Percentiles rank a stretch among this genome's conserved stretches.
Evolutionary conservation across 148 eudicot genomes (phyloP).

Genomic region (Arctostaphylos glauca): DNA sequence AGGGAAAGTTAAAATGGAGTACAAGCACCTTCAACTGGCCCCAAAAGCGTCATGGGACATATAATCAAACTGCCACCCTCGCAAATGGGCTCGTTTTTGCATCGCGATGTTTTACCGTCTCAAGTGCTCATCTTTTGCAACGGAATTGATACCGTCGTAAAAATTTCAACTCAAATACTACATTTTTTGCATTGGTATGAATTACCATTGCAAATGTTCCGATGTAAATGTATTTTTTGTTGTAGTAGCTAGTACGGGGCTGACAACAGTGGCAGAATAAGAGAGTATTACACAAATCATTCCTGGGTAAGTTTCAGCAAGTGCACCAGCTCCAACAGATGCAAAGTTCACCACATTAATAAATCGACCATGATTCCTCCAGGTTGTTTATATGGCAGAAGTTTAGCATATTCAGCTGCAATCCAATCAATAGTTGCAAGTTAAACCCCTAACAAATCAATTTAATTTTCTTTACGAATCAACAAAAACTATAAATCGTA

Average conservation of each 20-base stretch:
- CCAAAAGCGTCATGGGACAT: slow-evolving; percentile 94
- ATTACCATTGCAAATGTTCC: too few relatives aligned
- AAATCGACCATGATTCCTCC: background rate
- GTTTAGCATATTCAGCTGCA: slow-evolving; percentile 13
- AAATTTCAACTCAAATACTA: too few relatives aligned
- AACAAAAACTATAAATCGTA: background rate
- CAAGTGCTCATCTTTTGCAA: too few relatives aligned
- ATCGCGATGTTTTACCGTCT: too few relatives aligned
- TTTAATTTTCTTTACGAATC: background rate
- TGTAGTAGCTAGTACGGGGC: too few relatives aligned
- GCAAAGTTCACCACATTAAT: slow-evolving; percentile 2
- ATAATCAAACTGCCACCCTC: slow-evolving; percentile 81
- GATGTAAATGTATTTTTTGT: too few relatives aligned
- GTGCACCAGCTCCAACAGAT: slow-evolving; percentile 7
- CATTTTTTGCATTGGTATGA: too few relatives aligned
- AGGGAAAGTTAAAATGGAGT: background rate
- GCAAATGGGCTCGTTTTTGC: too few relatives aligned
- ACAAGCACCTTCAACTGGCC: slow-evolving; percentile 93
- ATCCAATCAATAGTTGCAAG: background rate
- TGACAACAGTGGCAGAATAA: too few relatives aligned
- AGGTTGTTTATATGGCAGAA: slow-evolving; percentile 5
- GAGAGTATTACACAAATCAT: background rate
- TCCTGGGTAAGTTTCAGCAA: slow-evolving; percentile 3
- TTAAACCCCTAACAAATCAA: background rate
- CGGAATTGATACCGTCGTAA: too few relatives aligned